These are phyloP conservation scores for Phyllostachys edulis DNA, from an alignment of 176 grass and related monocot species.

Conservation along the genomic window DNA sequence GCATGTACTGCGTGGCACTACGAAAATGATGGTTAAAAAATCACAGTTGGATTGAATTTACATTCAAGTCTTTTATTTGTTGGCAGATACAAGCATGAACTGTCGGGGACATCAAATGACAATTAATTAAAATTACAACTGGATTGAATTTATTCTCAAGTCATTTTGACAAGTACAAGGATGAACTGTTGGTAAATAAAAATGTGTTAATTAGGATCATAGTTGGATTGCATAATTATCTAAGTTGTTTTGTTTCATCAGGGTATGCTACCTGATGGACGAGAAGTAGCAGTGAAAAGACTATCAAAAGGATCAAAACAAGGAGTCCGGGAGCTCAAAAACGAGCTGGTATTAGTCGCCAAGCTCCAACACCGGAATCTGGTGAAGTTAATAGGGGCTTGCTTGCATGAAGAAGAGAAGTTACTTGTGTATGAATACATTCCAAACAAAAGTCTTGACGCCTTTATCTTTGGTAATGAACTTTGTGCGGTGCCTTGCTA, in stretches of 20 bases:
- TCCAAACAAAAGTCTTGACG: constrained; percentile 63
- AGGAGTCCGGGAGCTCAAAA: constrained; percentile 49
- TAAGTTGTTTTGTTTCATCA: neutral
- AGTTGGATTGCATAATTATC: too few species aligned
- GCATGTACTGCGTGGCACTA: too few species aligned
- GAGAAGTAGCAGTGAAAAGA: constrained; percentile 51
- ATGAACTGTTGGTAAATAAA: neutral
- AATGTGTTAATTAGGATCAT: too few species aligned
- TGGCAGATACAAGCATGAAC: too few species aligned
- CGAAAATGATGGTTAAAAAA: too few species aligned
- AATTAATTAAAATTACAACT: neutral
- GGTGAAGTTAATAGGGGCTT: constrained; percentile 55
- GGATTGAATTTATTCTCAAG: neutral
- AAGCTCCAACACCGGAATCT: constrained; percentile 59
- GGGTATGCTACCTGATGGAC: constrained; percentile 40
- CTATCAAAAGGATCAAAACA: constrained; percentile 53
- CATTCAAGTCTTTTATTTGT: too few species aligned
- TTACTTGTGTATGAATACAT: constrained; percentile 61
- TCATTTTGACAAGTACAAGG: neutral
- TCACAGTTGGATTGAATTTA: too few species aligned
- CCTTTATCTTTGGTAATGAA: constrained; percentile 51
- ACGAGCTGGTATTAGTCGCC: constrained; percentile 38
- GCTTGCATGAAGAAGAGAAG: constrained; percentile 39
- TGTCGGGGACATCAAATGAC: neutral
- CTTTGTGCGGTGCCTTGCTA: neutral